Base-by-base conservation (phyloP, 73 alveolate genomes). In the Paramecium caudatum region DNA sequence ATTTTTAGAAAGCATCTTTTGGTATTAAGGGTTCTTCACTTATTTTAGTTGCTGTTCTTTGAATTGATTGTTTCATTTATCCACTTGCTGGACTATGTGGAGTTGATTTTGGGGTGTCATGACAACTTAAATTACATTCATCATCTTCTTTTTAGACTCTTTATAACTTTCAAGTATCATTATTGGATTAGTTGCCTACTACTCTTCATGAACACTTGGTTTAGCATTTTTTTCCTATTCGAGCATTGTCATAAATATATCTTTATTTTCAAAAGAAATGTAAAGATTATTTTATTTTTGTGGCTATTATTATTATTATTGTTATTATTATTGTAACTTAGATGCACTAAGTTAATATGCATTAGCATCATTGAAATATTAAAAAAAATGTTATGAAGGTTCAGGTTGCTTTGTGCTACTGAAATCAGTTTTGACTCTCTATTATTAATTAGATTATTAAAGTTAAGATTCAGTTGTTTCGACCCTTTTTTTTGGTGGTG, bases 81-180 rank as follows among this genome's bases (percentile, higher is more conserved):
- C 88, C 88, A 39, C 55, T 27, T 5, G 88, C 88, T 36, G 88
- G 88, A 39, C 88, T 74, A 43, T 74, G 88, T 39, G 88, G 88
- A 41, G 88, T 74, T 1, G 88, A 74, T 27, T 74, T 30, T 12
- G 25, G 69, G 16, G 88, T 39, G 17, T 45, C 88, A 39, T 41
- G 88, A 41, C 21, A 37, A 23, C 80, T 55, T 55, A 21, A 37
- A 17, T 45, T n/a, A 21, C 9, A 2, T 16, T 36, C 30, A 1
- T 74, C 88, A 2, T 74, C 69, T 41, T 37, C 0, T 10, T 37
- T 21, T 74, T 37, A 6, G 68, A 74, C 6, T 37, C 88, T 74
- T 68, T 74, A 43, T 74, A 74, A 45, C 88, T 74, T 43, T 74
- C 43, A 19, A 74, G 15, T 21, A 74, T 45, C 88, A 74, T 74